phyloP scores from a whole-genome alignment of 371 early-diverging fungal species.

The Lichtheimia corymbifera region DNA sequence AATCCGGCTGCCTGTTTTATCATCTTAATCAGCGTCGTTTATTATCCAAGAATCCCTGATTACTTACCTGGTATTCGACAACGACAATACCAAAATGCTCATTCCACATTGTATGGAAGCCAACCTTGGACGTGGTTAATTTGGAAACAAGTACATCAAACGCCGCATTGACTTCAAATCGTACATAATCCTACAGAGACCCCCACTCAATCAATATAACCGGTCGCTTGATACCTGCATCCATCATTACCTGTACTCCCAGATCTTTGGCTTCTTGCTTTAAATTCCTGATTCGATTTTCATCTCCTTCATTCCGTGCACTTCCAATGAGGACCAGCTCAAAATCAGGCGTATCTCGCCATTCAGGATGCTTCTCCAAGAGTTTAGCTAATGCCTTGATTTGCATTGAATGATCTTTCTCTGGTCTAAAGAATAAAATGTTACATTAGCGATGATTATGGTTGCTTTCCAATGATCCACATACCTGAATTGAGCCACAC shows the following conservation, averaged over 20 bases:
- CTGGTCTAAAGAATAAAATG: conserved; percentile 66
- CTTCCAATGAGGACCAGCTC: conserved; percentile 77
- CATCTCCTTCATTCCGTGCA: conserved; percentile 81
- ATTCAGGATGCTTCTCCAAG: conserved; percentile 53
- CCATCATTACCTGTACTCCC: conserved; percentile 54
- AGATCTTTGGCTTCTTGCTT: conserved; percentile 44
- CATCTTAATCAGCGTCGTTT: background rate
- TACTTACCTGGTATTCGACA: conserved; percentile 91
- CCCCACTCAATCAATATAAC: too few relatives aligned
- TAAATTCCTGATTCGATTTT: conserved; percentile 66
- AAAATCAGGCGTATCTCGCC: conserved; percentile 28
- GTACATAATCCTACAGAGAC: conserved; percentile 62
- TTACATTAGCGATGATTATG: too few relatives aligned
- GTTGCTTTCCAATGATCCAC: too few relatives aligned
- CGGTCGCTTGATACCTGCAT: background rate
- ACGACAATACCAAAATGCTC: conserved; percentile 98
- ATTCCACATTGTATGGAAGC: conserved; percentile 94
- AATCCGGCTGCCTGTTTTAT: conserved; percentile 79
- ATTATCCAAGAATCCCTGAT: background rate
- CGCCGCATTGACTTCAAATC: conserved; percentile 82
- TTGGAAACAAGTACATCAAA: conserved; percentile 63
- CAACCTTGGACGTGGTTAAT: conserved; percentile 68
- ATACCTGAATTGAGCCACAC: conserved; percentile 91
- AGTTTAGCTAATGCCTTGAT: conserved; percentile 68
- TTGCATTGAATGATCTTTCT: conserved; percentile 91